Conservation (phyloP, 768 basidiomycete species). For the Calocera cornea region DNA sequence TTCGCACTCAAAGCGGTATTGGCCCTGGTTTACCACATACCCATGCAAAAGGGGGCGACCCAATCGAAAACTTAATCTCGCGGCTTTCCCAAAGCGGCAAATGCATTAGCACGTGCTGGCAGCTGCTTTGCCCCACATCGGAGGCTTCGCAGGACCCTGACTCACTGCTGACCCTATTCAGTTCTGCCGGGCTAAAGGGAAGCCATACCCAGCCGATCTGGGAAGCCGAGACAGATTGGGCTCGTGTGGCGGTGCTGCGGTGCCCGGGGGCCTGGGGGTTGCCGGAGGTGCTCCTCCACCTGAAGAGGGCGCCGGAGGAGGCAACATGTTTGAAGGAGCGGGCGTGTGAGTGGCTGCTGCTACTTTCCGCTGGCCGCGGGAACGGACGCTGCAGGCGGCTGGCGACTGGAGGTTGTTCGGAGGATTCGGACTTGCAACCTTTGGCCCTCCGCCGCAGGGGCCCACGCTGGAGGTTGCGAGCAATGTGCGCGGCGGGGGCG, state of each 20-base stretch:
- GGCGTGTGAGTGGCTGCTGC: too few species aligned
- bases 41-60: neutral
- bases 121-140: neutral
- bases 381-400: too few species aligned
- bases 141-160: slow-evolving; percentile 4
- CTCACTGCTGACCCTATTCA: too few species aligned
- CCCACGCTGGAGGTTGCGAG: too few species aligned
- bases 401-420: neutral
- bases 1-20: too few species aligned
- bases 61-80: neutral
- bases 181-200: too few species aligned
- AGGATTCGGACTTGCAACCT: neutral
- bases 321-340: too few species aligned
- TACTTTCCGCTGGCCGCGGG: too few species aligned
- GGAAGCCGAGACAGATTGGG: slow-evolving; percentile 2
- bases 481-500: neutral
- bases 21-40: neutral
- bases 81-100: neutral
- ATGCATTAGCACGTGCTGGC: neutral
- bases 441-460: neutral
- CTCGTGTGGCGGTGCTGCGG: neutral
- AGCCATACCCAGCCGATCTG: neutral
- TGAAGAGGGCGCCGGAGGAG: neutral
- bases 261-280: neutral
- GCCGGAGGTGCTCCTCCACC: neutral